phyloP scores from a whole-genome alignment of 2,329 filamentous ascomycete genomes.

The Exserohilum rostratum region DNA sequence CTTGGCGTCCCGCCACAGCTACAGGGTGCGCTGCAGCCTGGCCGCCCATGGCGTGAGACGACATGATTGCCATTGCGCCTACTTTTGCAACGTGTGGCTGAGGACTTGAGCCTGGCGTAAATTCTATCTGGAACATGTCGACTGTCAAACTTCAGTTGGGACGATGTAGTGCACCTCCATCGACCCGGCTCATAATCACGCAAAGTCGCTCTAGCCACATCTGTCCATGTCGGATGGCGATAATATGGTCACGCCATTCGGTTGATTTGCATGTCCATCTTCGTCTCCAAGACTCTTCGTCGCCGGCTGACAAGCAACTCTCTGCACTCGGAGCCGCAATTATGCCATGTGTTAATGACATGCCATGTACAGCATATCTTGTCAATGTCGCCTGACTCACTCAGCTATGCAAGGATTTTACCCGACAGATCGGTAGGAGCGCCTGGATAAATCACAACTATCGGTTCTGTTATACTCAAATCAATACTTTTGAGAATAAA shows the following conservation, averaged over 20 bases:
- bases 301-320: constrained; percentile 6
- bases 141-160: constrained; percentile 25
- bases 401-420: constrained; percentile 8
- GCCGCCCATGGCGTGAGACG: constrained; percentile 30
- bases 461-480: constrained; percentile 3
- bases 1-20: constrained; percentile 34
- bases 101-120: constrained; percentile 30
- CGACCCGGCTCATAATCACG: constrained; percentile 31
- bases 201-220: constrained; percentile 18
- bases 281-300: constrained; percentile 12
- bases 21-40: constrained; percentile 39
- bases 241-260: not conserved
- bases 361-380: constrained; percentile 20
- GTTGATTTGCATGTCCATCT: constrained; percentile 1
- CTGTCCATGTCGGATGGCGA: constrained; percentile 1
- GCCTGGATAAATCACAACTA: constrained; percentile 28
- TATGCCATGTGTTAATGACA: constrained; percentile 5
- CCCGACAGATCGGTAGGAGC: constrained; percentile 21
- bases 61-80: constrained; percentile 1
- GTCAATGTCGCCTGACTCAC: constrained; percentile 13
- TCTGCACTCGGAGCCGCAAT: constrained; percentile 1
- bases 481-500: constrained; percentile 17
- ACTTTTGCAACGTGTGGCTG: constrained; percentile 11
- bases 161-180: constrained; percentile 24
- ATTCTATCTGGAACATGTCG: constrained; percentile 27